A percentile compares a stretch with the other conserved stretches of the same genome.
Conservation (phyloP, 2,329 filamentous ascomycete genomes). For the Sclerotinia borealis region DNA sequence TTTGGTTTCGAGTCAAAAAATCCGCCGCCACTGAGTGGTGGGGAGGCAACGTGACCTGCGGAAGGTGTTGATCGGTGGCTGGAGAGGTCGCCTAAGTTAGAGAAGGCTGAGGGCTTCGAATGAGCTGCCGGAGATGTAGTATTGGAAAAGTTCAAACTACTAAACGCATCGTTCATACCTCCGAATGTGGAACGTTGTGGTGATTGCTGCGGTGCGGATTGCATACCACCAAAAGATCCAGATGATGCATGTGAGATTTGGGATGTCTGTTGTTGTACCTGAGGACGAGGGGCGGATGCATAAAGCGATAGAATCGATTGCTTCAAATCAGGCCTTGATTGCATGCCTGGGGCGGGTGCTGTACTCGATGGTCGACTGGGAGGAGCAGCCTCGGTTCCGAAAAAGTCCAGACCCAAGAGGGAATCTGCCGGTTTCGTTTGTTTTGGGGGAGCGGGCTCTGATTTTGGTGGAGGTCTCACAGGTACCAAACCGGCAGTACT, state of each 20-base stretch:
- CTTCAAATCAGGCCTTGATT: constrained; percentile 87
- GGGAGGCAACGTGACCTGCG: constrained; percentile 39
- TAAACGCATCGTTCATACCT: constrained; percentile 73
- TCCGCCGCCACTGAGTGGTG: constrained; percentile 55
- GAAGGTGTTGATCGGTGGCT: constrained; percentile 36
- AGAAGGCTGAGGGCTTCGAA: constrained; percentile 40
- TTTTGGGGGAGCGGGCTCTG: constrained; percentile 60
- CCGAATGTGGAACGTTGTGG: constrained; percentile 43
- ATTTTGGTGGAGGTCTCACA: constrained; percentile 48
- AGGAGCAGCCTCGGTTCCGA: constrained; percentile 64
- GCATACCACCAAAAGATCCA: constrained; percentile 62
- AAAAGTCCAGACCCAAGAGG: constrained; percentile 85
- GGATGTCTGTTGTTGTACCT: constrained; percentile 46
- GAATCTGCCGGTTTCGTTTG: constrained; percentile 74
- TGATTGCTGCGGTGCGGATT: constrained; percentile 37
- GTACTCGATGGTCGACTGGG: constrained; percentile 81
- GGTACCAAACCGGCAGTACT: constrained; percentile 63
- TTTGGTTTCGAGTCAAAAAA: constrained; percentile 77
- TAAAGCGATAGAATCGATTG: constrained; percentile 96
- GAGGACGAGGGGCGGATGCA: constrained; percentile 74
- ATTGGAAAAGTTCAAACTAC: constrained; percentile 55
- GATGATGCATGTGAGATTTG: constrained; percentile 45
- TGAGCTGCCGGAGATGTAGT: constrained; percentile 40
- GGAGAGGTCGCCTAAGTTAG: constrained; percentile 39
- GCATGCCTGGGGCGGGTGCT: constrained; percentile 55